Evolutionary conservation across 2,329 filamentous ascomycete genomes (phyloP).

Genomic region (Phyllosticta citriasiana): DNA sequence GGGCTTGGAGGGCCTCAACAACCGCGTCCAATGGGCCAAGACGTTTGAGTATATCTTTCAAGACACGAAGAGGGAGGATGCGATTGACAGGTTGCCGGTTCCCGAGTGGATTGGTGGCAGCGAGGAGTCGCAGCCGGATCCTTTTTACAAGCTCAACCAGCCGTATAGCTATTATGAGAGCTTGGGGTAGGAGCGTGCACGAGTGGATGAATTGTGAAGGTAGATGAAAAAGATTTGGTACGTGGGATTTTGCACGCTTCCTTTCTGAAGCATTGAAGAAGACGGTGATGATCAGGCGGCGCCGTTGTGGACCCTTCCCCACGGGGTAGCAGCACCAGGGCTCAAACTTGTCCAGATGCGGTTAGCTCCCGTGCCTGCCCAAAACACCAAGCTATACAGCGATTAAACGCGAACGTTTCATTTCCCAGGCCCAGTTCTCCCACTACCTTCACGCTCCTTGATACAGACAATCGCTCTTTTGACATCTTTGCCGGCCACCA

Average conservation of each 20-base stretch:
- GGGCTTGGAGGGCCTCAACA: constrained; percentile 30
- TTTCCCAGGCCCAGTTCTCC: not conserved
- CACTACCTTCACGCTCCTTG: not conserved
- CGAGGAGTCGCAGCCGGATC: constrained; percentile 23
- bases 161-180: constrained; percentile 1
- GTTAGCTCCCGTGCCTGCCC: not conserved
- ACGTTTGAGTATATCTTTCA: constrained; percentile 30
- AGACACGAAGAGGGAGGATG: constrained; percentile 19
- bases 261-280: too few species aligned
- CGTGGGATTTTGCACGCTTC: not conserved
- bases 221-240: not conserved
- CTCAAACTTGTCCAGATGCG: not conserved
- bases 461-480: not conserved
- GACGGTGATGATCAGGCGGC: not conserved
- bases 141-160: constrained; percentile 15
- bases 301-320: not conserved
- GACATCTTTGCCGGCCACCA: not conserved
- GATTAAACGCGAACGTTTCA: not conserved
- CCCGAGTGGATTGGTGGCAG: constrained; percentile 27
- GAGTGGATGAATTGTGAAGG: not conserved
- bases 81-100: constrained; percentile 18
- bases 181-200: not conserved
- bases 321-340: not conserved
- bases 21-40: constrained; percentile 34
- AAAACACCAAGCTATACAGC: not conserved